A percentile compares a stretch with the other conserved stretches of the same genome.
phyloP scores from a whole-genome alignment of 2,329 filamentous ascomycete genomes.

The Aspergillus terreus region DNA sequence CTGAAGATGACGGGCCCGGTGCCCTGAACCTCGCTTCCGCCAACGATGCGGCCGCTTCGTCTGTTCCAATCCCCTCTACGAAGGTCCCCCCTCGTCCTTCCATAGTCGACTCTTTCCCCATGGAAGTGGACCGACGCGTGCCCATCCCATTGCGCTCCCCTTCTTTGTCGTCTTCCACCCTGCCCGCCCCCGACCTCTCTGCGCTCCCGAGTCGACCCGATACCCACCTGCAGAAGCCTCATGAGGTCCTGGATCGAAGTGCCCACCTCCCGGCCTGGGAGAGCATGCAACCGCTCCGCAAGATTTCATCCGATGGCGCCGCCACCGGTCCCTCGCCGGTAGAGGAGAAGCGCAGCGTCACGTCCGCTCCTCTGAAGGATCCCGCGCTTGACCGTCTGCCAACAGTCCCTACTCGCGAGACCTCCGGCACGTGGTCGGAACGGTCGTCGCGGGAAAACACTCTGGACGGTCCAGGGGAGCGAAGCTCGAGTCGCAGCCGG shows the following conservation, averaged over 20 bases:
- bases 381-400: slow-evolving; percentile 18
- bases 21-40: slow-evolving; percentile 26
- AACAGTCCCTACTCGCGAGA: slow-evolving; percentile 17
- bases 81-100: slow-evolving; percentile 27
- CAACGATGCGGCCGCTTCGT: slow-evolving; percentile 28
- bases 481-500: slow-evolving; percentile 42
- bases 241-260: slow-evolving; percentile 17
- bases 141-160: slow-evolving; percentile 27
- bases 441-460: slow-evolving; percentile 19
- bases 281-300: slow-evolving; percentile 18
- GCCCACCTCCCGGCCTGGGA: slow-evolving; percentile 15
- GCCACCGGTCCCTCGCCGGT: slow-evolving; percentile 15
- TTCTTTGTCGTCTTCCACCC: slow-evolving; percentile 23
- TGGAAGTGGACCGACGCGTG: slow-evolving; percentile 37
- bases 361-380: slow-evolving; percentile 28
- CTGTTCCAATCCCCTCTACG: slow-evolving; percentile 21
- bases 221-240: slow-evolving; percentile 20
- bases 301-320: slow-evolving; percentile 21
- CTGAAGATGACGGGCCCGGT: slow-evolving; percentile 28
- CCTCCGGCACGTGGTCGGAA: slow-evolving; percentile 20
- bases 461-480: slow-evolving; percentile 25
- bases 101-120: slow-evolving; percentile 29
- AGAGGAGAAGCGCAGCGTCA: slow-evolving; percentile 22
- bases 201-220: slow-evolving; percentile 24
- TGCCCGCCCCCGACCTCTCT: slow-evolving; percentile 18